Conservation (phyloP, 2,329 filamentous ascomycete species). For the Fusarium sp. region DNA sequence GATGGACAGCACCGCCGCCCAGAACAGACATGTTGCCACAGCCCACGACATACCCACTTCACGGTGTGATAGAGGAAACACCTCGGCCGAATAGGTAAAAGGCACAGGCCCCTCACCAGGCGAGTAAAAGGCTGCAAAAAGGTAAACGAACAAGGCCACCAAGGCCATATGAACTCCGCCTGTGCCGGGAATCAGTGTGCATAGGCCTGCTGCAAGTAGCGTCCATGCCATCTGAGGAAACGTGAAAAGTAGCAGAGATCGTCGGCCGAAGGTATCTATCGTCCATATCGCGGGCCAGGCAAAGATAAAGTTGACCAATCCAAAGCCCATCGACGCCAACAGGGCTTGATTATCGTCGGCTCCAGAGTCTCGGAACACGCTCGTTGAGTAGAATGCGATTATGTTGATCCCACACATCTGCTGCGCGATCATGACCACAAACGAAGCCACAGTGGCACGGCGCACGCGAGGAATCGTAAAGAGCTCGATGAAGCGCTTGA, state of each 20-base stretch:
- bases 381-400: constrained; percentile 81
- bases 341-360: constrained; percentile 68
- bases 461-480: constrained; percentile 78
- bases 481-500: constrained; percentile 73
- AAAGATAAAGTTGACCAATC: constrained; percentile 70
- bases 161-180: constrained; percentile 57
- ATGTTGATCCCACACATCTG: constrained; percentile 81
- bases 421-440: constrained; percentile 83
- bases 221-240: constrained; percentile 61
- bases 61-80: constrained; percentile 77
- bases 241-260: constrained; percentile 61
- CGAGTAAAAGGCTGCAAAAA: constrained; percentile 66
- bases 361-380: constrained; percentile 70
- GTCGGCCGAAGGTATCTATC: constrained; percentile 69
- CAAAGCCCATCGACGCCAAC: constrained; percentile 70
- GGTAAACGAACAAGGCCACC: constrained; percentile 69
- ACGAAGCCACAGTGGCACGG: constrained; percentile 81
- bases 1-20: constrained; percentile 72
- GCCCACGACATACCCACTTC: constrained; percentile 80
- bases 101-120: constrained; percentile 75
- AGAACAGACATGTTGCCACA: constrained; percentile 74
- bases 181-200: constrained; percentile 63
- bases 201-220: constrained; percentile 59
- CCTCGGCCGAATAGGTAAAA: constrained; percentile 77
- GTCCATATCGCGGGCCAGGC: constrained; percentile 71